A percentile compares a stretch with the other conserved stretches of the same genome.
These are phyloP conservation scores for Pyricularia sp. DNA, from an alignment of 2,329 filamentous ascomycete genomes.

Conservation along the genomic window DNA sequence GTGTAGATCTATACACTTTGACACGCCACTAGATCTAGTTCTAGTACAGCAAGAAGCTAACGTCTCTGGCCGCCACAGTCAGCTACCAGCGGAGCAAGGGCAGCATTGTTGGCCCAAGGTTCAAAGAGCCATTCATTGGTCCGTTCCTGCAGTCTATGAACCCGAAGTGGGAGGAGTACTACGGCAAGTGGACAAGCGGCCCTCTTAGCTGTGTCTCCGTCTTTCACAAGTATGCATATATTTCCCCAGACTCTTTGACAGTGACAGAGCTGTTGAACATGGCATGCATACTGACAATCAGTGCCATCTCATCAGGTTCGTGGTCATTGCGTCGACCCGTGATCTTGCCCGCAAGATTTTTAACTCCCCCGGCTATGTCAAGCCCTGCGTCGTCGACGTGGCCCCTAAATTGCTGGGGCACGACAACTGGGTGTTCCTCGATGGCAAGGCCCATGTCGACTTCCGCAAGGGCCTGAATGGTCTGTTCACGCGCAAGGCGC, in stretches of 20 bases:
- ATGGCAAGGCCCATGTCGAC: slow-evolving; percentile 89
- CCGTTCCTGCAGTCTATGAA: slow-evolving; percentile 89
- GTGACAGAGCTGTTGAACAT: neutral
- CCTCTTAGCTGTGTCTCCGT: slow-evolving; percentile 94
- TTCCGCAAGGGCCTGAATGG: slow-evolving; percentile 95
- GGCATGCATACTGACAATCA: neutral
- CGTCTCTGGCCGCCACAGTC: slow-evolving; percentile 36
- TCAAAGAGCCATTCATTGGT: slow-evolving; percentile 84
- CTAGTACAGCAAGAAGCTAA: slow-evolving; percentile 6
- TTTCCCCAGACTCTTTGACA: neutral
- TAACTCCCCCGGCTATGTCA: slow-evolving; percentile 86
- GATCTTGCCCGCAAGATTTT: slow-evolving; percentile 96
- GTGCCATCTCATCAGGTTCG: slow-evolving; percentile 55
- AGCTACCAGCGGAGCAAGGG: slow-evolving; percentile 70
- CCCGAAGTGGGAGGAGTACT: slow-evolving; percentile 85
- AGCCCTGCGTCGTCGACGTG: slow-evolving; percentile 91
- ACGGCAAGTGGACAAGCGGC: slow-evolving; percentile 85
- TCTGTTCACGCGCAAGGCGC: slow-evolving; percentile 83
- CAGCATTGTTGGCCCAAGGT: slow-evolving; percentile 62
- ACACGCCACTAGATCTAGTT: slow-evolving; percentile 6
- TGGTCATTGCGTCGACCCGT: slow-evolving; percentile 89
- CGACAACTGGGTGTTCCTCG: slow-evolving; percentile 95
- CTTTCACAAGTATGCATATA: slow-evolving; percentile 79
- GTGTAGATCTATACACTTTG: neutral
- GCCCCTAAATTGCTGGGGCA: slow-evolving; percentile 87